A percentile compares a stretch with the other conserved stretches of the same genome.
phyloP scores from a whole-genome alignment of 2,329 filamentous ascomycete species.

The Verticillium zaregamsianum region DNA sequence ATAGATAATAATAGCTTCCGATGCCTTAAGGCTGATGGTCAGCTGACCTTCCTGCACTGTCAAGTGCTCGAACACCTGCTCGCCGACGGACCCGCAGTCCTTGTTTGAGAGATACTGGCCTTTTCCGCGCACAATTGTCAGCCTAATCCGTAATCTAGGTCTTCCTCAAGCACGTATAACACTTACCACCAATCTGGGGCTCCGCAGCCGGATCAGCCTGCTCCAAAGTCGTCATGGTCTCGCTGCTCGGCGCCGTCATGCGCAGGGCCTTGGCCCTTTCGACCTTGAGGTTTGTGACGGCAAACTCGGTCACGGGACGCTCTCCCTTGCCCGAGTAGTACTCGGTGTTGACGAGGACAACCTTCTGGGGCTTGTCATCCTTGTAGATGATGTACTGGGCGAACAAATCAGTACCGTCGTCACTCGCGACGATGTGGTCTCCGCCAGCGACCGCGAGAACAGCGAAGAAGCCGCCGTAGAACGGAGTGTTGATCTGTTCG shows the following conservation, averaged over 20 bases:
- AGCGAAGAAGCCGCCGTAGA: conserved; percentile 7
- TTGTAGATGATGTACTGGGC: conserved; percentile 7
- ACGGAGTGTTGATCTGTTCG: conserved; percentile 3
- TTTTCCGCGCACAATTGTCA: not conserved
- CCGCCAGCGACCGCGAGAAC: not conserved
- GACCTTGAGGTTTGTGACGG: not conserved
- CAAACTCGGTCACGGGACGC: not conserved
- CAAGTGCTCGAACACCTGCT: no score
- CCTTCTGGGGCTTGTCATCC: conserved; percentile 2
- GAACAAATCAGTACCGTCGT: not conserved
- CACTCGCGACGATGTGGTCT: not conserved
- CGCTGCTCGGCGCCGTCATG: not conserved
- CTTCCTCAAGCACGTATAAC: no score
- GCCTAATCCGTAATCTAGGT: not conserved
- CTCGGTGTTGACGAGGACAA: conserved; percentile 5
- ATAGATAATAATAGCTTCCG: no score
- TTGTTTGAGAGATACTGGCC: not conserved
- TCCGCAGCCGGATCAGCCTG: not conserved
- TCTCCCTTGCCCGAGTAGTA: conserved; percentile 5
- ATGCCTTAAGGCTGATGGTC: no score
- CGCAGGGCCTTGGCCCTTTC: not conserved
- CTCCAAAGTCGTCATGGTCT: not conserved
- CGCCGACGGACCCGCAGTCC: not conserved
- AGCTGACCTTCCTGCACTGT: no score
- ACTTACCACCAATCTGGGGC: not conserved